Base-by-base conservation (phyloP, 768 basidiomycete genomes). In the Crucibulum laeve region DNA sequence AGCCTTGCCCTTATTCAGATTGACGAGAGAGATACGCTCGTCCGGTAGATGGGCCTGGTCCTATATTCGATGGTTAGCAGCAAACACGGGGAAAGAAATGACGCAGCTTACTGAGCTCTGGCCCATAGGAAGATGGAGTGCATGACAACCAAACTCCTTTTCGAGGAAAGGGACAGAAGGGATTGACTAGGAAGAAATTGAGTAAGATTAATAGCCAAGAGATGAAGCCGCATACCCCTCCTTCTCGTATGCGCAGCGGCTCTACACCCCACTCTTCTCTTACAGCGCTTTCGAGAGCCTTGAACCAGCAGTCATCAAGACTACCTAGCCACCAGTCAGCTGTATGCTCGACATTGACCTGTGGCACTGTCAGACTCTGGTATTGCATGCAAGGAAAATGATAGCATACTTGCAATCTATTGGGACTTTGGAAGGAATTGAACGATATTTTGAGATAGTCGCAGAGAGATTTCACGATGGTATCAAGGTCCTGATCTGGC, bases 301-400 rank as follows among this genome's bases (percentile, higher is more conserved):
- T 77, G 69, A 94, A 95, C 82, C 89, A 96, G 3, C 76, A 76
- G 46, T 86, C 84, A 42, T 90, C 79, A 30, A 95, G 74, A 43
- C 87, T 81, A 0, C 94, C 92, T 2, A 99, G 73, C 95, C 95
- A 99, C 94, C 94, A 98, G 54, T 93, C 86, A 0, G 92, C 93
- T 2, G 78, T 84, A 46, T 91, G 87, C 33, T 87, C 80, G 42
- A 96, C 80, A 15, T 69, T 73, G 50, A 94, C 73, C 90, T 93
- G 50, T 24, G 28, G 33, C 3, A 41, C 4, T 1, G 30, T 14
- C 13, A 10, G 26, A 30, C 13, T n/a, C 17, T 10, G 35, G 7
- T 36, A 25, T 18, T 23, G 18, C 40, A 23, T 7, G 5, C 14
- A 38, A 8, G 24, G 17, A 22, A n/a, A 25, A 24, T 38, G 11